Base-by-base conservation (phyloP, 768 basidiomycete genomes). In the Sporobolomyces phaffii region DNA sequence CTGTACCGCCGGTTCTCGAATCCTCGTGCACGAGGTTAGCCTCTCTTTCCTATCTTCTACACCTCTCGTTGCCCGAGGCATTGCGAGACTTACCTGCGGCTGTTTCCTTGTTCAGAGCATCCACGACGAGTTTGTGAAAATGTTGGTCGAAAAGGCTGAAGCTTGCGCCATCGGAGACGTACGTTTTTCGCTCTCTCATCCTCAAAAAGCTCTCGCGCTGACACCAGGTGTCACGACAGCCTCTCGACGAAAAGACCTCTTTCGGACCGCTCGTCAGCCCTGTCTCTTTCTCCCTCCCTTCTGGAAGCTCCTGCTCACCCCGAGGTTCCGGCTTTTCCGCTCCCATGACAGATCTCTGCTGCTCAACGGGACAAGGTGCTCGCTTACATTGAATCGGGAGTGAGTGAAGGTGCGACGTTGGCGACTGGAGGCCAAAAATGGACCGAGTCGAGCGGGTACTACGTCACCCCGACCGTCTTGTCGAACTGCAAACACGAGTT, bases 401-500 rank as follows among this genome's bases (percentile, higher is more conserved):
- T 88, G 78, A 74, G 82, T 62, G 86, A 89, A 76, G 94, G 94
- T 20, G 94, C 94, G 4, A 87, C 82, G 69, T 78, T 85, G 31
- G 78, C 83, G 34, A 79, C 89, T 3, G 94, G 94, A n/a, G 94
- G 94, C 22, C 81, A 83, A 74, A 88, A 60, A 40, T 65, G 63
- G 62, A 40, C 47, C 5, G 41, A 45, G 29, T 52, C 58, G n/a
- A 40, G 88, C 75, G 94, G 94, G 10, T 98, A 82, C 78, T 98
- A 83, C 77, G 85, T 96, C 47, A 86, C 92, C 75, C 90, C 94
- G 34, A 96, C 93, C 0, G 90, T 97, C 75, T 89, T 98, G 77
- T 84, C 86, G 36, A 85, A 91, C 71, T 84, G 91, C 72, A 84
- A 47, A 28, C 53, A 52, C 14, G 4, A 18, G 7, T 65, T 96